Evolutionary conservation across 2,329 filamentous ascomycete species (phyloP), one percentile per base, ranked within the genome.

Genomic region (Sclerotinia nivalis): DNA sequence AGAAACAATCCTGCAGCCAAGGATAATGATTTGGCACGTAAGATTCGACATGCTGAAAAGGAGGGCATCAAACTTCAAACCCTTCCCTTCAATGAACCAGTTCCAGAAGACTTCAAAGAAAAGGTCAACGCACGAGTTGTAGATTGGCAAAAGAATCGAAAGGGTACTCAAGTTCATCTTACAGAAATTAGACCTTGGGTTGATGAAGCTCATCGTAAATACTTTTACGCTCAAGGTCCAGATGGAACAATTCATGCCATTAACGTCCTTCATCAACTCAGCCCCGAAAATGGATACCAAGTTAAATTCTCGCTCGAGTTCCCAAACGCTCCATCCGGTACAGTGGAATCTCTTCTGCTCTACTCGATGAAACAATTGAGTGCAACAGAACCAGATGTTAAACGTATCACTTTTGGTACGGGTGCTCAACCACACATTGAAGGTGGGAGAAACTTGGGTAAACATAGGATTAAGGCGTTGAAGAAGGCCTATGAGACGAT

Each of bases 251-350:
- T 97, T 69, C 86, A 86, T 55, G 90, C 91, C 47, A 86, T 97
- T 70, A 90, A 95, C n/a, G 89, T 95, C 12, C 84, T 97, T 76
- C 91, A 92, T 67, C 91, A 93, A 79, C 87, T 97, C 40, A 88
- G 91, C 4, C 92, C 93, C 2, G 84, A 87, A 49, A 88, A 96
- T 78, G 94, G 94, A 68, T 96, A 93, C 88, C 94, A 97, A 83
- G 90, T 97, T 78, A 97, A 97, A 83, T 97, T 96, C 84, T 92
- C 91, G n/a, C 88, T 97, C 68, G 93, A 97, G 80, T 97, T 97
- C 84, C 94, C 93, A 0, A 88, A 88, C 37, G 88, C 93, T 0
- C 91, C 94, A n/a, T 92, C 88, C 58, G 94, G 94, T 60, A 90
- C 92, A 47, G 97, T 97, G 73, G 94, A 97, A 82, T 86, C 90